Evolutionary conservation across 176 grass and related monocot genomes (phyloP), one percentile per base, ranked within the genome.

Genomic region (Avena eriantha): DNA sequence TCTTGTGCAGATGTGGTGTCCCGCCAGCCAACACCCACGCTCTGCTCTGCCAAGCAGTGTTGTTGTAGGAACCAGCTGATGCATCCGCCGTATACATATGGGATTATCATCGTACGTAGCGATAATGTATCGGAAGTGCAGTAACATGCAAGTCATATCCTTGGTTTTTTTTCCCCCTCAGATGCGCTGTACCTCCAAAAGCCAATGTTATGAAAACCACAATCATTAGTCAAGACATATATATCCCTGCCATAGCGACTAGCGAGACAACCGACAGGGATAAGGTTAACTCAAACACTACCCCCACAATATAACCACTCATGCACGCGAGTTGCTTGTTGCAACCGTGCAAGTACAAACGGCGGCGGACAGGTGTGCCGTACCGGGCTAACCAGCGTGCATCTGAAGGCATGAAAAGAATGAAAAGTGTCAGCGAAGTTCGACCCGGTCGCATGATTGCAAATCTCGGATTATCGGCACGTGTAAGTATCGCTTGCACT

Each of bases 391-490:
- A 14, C 63, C 54, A 46, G 68, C 68, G 53, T 59, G 14, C 54
- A 41, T 11, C 13, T 60, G 18, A 41, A 57, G 50, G 6, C 29
- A 55, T 41, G 39, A 41, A 39, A 1, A 41, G 29, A 41, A 7
- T 0, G 29, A 35, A 54, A 53, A 77, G n/a, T 3, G 56, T 5
- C 15, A 29, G 17, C 13, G 36, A 73, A 36, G 54, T 45, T 80
- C 81, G 10, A 73, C 51, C 78, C 33, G 33, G 16, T 69, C 8
- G 66, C 11, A 35, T 51, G 77, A 47, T 86, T 48, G 70, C 39
- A 49, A 49, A 21, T 9, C 67, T 70, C 34, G 4, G 3, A 75
- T 31, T n/a, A 61, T 13, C 34, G 58, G 2, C 61, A 43, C 22
- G 7, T 58, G 22, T 24, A 22, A 5, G 36, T 39, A 39, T 36